A percentile compares a stretch with the other conserved stretches of the same genome.
Evolutionary conservation across 345 rosid genomes (phyloP).

Genomic region (Bruguiera gymnorhiza): DNA sequence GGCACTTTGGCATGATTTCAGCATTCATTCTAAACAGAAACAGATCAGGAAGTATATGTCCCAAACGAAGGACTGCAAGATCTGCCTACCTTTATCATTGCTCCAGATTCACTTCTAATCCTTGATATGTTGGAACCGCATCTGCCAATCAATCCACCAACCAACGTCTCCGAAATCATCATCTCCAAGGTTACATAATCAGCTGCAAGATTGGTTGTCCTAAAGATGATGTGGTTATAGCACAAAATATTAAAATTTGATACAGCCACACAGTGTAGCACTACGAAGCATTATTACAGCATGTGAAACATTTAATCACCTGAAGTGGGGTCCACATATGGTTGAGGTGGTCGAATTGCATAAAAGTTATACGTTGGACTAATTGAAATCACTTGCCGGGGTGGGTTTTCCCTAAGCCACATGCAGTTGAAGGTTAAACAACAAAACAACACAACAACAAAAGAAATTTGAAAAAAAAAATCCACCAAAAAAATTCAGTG

Average conservation of each 20-base stretch:
- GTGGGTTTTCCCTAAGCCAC: conserved; percentile 53
- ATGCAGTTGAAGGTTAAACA: not conserved
- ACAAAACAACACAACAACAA: not conserved
- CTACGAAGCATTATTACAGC: conserved; percentile 4
- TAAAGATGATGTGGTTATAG: conserved; percentile 55
- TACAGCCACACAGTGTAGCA: conserved; percentile 31
- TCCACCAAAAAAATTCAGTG: not conserved
- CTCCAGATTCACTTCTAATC: conserved; percentile 65
- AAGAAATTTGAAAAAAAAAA: not conserved
- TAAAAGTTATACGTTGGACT: conserved; percentile 55
- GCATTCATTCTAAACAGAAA: too few relatives aligned
- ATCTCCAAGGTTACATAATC: conserved; percentile 57
- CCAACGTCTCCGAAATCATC: conserved; percentile 56
- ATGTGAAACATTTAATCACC: conserved; percentile 38
- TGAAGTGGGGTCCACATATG: conserved; percentile 46
- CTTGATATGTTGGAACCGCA: conserved; percentile 64
- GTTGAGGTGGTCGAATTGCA: conserved; percentile 35
- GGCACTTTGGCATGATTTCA: too few relatives aligned
- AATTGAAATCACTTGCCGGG: conserved; percentile 56
- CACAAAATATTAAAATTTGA: conserved; percentile 45
- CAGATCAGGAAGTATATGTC: not conserved
- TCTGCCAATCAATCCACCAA: conserved; percentile 65
- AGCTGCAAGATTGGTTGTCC: conserved; percentile 73
- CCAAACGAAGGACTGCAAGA: not conserved
- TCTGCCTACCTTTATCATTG: conserved; percentile 49